phyloP scores from a whole-genome alignment of 805 yeast species.

The Candida koratica region DNA sequence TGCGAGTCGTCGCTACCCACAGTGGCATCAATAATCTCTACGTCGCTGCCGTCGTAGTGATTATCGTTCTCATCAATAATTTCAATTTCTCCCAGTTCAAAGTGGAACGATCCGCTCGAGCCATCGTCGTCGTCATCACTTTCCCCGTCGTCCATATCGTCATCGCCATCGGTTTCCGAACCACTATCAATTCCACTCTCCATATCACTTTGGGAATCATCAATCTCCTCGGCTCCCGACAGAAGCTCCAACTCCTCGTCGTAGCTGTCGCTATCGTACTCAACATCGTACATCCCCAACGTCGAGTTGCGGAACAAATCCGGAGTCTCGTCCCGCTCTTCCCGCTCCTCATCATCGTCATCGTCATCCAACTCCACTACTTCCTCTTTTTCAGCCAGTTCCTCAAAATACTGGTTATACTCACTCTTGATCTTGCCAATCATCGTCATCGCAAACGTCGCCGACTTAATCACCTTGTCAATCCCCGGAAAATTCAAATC shows the following conservation, averaged over 20 bases:
- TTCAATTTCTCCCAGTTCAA: slow-evolving; percentile 26
- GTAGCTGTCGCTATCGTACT: slow-evolving; percentile 56
- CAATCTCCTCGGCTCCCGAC: slow-evolving; percentile 33
- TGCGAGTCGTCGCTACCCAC: slow-evolving; percentile 12
- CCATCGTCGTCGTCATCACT: slow-evolving; percentile 34
- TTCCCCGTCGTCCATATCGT: slow-evolving; percentile 22
- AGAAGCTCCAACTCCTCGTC: slow-evolving; percentile 39
- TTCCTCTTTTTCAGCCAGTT: slow-evolving; percentile 51
- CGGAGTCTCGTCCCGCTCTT: slow-evolving; percentile 68
- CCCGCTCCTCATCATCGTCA: slow-evolving; percentile 56
- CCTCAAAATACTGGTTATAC: slow-evolving; percentile 54
- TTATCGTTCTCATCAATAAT: slow-evolving; percentile 44
- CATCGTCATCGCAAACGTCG: slow-evolving; percentile 55
- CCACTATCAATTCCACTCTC: slow-evolving; percentile 26
- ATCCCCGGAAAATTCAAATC: slow-evolving; percentile 74
- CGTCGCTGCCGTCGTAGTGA: slow-evolving; percentile 13
- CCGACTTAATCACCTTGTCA: slow-evolving; percentile 52
- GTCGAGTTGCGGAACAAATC: slow-evolving; percentile 86
- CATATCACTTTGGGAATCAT: slow-evolving; percentile 22
- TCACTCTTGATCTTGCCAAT: slow-evolving; percentile 55
- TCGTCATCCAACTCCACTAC: slow-evolving; percentile 45
- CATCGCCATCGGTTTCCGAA: slow-evolving; percentile 22
- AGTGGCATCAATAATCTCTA: slow-evolving; percentile 19
- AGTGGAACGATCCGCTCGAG: slow-evolving; percentile 22
- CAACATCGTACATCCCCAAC: slow-evolving; percentile 90